phyloP scores from a whole-genome alignment of 2,329 filamentous ascomycete species.

The Apiospora malaysiana region DNA sequence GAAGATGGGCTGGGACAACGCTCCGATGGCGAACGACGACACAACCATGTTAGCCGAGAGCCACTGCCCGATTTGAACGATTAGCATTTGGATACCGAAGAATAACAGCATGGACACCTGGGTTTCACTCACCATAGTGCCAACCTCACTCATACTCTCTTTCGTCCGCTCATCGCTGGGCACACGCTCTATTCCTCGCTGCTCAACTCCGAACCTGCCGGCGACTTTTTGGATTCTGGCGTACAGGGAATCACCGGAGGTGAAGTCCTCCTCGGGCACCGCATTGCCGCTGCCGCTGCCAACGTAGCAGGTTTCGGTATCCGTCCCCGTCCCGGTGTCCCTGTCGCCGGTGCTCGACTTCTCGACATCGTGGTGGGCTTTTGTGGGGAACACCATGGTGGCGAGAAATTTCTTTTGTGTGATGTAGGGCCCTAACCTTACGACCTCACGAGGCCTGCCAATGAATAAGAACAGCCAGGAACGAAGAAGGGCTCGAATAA shows the following conservation, averaged over 20 bases:
- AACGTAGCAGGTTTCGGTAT: slow-evolving; percentile 32
- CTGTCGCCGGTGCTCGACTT: slow-evolving; percentile 26
- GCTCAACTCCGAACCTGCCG: slow-evolving; percentile 71
- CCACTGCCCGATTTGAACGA: slow-evolving; percentile 57
- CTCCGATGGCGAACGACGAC: slow-evolving; percentile 76
- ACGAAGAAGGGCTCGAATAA: neutral
- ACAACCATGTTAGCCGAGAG: slow-evolving; percentile 80
- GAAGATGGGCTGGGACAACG: slow-evolving; percentile 72
- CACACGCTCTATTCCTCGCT: slow-evolving; percentile 77
- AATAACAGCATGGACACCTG: neutral
- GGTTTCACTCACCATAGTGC: slow-evolving; percentile 66
- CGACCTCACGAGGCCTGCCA: neutral
- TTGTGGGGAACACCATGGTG: slow-evolving; percentile 13
- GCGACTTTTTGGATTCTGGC: slow-evolving; percentile 63
- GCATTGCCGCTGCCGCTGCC: slow-evolving; percentile 29
- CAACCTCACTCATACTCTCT: slow-evolving; percentile 68
- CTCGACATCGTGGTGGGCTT: slow-evolving; percentile 27
- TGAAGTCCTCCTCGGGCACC: slow-evolving; percentile 24
- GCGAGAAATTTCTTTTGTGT: neutral
- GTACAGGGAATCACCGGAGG: slow-evolving; percentile 32
- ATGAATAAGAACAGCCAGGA: neutral
- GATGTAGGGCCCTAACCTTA: neutral
- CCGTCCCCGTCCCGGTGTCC: slow-evolving; percentile 25
- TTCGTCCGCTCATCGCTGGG: slow-evolving; percentile 72
- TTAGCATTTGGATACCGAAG: neutral